Evolutionary conservation across 2,329 filamentous ascomycete species (phyloP), one percentile per base, ranked within the genome.

Genomic region (Curvularia spicifera): DNA sequence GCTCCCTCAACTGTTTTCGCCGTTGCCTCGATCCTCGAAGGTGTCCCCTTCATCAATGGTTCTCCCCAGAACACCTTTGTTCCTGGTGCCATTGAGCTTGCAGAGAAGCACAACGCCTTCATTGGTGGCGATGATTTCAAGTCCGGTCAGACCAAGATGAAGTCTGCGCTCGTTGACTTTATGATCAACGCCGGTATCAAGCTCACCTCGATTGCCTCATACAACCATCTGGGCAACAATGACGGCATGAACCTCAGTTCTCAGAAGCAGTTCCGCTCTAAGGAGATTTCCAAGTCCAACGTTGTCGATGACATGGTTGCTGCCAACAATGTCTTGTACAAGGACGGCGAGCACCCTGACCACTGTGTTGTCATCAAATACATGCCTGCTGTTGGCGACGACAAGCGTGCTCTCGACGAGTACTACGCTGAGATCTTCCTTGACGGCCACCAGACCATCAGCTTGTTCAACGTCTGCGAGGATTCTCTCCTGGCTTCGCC

Each of bases 331-430:
- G 88, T 98, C 49, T 85, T 99, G 56, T 99, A 99, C 84, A 87
- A 89, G 80, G 83, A 91, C 72, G 93, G 89, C 69, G 95, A 99
- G 82, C 93, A 98, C 79, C 95, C 95, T 2, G 93, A 99, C 78
- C 95, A 99, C 83, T 96, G 91, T 59, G 95, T 99, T 59, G 95
- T 99, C 70, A 99, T 99, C 88, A 99, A 99, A 87, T 99, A 99
- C 84, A 97, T 99, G 93, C 95, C 95, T 35, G 92, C 93, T 64
- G 95, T 99, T 48, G 95, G 95, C 63, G 95, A 99, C 82, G 96
- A 97, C 86, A 99, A 99, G 88, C 93, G 95, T 76, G 95, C 95
- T 53, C 85, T 99, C 53, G 95, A 99, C 74, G 95, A 99, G 85
- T 99, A 99, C 86, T 97, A 97, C 71, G 95, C 93, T 55, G 94